A percentile compares a stretch with the other conserved stretches of the same genome.
phyloP scores from a whole-genome alignment of 306 rosid genomes.

The Gastrolobium bilobum region DNA sequence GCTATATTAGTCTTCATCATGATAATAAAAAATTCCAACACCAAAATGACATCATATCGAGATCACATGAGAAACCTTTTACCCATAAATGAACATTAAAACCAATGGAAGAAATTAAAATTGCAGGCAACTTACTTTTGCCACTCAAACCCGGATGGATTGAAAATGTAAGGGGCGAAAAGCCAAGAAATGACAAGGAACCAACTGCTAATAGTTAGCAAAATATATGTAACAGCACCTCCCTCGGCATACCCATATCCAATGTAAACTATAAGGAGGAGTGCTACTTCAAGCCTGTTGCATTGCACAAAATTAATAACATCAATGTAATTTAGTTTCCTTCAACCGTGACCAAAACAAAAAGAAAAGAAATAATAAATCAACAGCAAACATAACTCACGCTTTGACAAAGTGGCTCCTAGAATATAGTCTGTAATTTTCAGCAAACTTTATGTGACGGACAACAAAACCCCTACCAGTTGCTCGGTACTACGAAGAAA shows the following conservation, averaged over 20 bases:
- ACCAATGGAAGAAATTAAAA: slow-evolving; percentile 15
- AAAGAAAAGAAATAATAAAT: slow-evolving; percentile 14
- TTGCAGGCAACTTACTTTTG: slow-evolving; percentile 79
- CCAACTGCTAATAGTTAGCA: slow-evolving; percentile 97
- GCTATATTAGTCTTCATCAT: too few species aligned
- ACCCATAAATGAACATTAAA: not conserved
- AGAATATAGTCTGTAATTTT: slow-evolving; percentile 91
- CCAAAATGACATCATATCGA: too few species aligned
- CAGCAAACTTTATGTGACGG: slow-evolving; percentile 95
- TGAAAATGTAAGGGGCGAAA: slow-evolving; percentile 96
- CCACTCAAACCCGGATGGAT: slow-evolving; percentile 99
- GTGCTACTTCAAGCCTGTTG: slow-evolving; percentile 91
- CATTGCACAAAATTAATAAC: slow-evolving; percentile 42
- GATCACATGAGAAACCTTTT: too few species aligned
- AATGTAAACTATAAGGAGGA: slow-evolving; percentile 84
- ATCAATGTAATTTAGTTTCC: slow-evolving; percentile 35
- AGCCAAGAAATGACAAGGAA: slow-evolving; percentile 99
- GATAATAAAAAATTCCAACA: too few species aligned
- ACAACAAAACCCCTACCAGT: slow-evolving; percentile 99
- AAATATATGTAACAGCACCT: slow-evolving; percentile 84
- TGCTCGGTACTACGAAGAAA: slow-evolving; percentile 87
- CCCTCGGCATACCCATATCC: slow-evolving; percentile 82
- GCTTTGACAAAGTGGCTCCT: slow-evolving; percentile 98
- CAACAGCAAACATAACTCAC: slow-evolving; percentile 64
- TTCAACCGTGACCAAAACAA: slow-evolving; percentile 20